A percentile compares a stretch with the other conserved stretches of the same genome.
These are phyloP conservation scores for Croton setiger DNA, from an alignment of 441 rosid species.

Conservation along the genomic window DNA sequence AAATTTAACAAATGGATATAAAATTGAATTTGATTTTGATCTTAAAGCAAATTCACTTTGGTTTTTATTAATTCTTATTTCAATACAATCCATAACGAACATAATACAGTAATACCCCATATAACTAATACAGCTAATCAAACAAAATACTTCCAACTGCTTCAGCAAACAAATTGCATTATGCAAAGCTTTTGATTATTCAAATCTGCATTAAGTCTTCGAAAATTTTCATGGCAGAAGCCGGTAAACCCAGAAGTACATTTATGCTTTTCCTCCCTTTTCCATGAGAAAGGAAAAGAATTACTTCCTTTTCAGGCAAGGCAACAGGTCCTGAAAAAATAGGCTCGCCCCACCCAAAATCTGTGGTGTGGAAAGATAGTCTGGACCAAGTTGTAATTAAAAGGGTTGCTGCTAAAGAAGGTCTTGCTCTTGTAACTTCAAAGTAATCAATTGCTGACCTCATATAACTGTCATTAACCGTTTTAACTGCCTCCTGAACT, in stretches of 20 bases:
- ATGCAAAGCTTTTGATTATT: slow-evolving; percentile 6
- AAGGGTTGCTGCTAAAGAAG: slow-evolving; percentile 66
- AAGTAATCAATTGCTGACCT: slow-evolving; percentile 90
- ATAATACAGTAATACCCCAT: not conserved
- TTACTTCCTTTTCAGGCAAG: slow-evolving; percentile 81
- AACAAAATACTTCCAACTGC: not conserved
- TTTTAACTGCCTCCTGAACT: slow-evolving; percentile 58
- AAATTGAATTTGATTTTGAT: too few species aligned
- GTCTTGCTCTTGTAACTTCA: slow-evolving; percentile 71
- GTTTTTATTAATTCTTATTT: not conserved
- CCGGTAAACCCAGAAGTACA: slow-evolving; percentile 74
- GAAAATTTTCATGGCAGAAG: slow-evolving; percentile 66
- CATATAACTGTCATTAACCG: slow-evolving; percentile 64
- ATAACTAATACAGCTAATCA: not conserved
- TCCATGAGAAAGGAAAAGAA: slow-evolving; percentile 66
- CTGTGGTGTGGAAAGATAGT: slow-evolving; percentile 60
- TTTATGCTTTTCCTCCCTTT: slow-evolving; percentile 55
- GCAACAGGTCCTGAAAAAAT: slow-evolving; percentile 70
- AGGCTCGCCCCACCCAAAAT: slow-evolving; percentile 94
- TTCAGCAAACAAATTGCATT: not conserved
- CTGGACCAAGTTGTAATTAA: slow-evolving; percentile 79
- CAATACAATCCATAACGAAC: not conserved
- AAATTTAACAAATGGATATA: too few species aligned
- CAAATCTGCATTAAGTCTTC: slow-evolving; percentile 49
- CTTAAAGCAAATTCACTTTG: too few species aligned